Evolutionary conservation across 352 stramenopile genomes (phyloP).

Genomic region (Phytophthora aleatoria): DNA sequence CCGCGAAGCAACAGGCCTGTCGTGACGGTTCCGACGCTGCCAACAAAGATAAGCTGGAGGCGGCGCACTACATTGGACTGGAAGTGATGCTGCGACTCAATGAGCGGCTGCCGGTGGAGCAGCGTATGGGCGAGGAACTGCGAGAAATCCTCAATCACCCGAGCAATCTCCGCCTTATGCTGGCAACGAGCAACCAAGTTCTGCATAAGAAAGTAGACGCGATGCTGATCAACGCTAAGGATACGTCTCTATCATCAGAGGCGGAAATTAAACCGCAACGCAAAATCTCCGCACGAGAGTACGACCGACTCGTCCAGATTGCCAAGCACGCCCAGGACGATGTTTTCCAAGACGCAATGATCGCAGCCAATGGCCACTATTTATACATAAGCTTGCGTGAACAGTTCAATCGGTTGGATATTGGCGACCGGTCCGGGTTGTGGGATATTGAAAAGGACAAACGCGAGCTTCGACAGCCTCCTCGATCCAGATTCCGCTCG

Average conservation of each 20-base stretch:
- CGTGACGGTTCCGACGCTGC: slow-evolving; percentile 39
- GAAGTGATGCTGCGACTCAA: slow-evolving; percentile 56
- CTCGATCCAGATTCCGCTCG: slow-evolving; percentile 21
- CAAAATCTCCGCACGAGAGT: slow-evolving; percentile 35
- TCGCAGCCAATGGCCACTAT: slow-evolving; percentile 38
- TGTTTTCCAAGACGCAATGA: slow-evolving; percentile 48
- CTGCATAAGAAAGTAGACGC: slow-evolving; percentile 54
- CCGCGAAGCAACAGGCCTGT: slow-evolving; percentile 46
- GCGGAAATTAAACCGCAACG: slow-evolving; percentile 7
- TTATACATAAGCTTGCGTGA: slow-evolving; percentile 43
- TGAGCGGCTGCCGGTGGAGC: slow-evolving; percentile 36
- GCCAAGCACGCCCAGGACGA: slow-evolving; percentile 47
- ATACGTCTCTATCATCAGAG: not conserved
- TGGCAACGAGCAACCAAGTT: slow-evolving; percentile 42
- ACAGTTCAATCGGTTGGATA: slow-evolving; percentile 36
- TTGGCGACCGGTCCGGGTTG: slow-evolving; percentile 30
- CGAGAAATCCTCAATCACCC: slow-evolving; percentile 48
- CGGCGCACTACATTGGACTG: slow-evolving; percentile 51
- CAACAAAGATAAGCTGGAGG: slow-evolving; percentile 45
- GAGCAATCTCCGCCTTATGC: slow-evolving; percentile 48
- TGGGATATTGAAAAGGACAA: slow-evolving; percentile 45
- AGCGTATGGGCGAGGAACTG: slow-evolving; percentile 51
- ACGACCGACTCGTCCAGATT: slow-evolving; percentile 48
- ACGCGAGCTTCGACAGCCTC: slow-evolving; percentile 18
- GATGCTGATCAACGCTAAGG: slow-evolving; percentile 37